Conservation (phyloP, 805 yeast genomes). For the Priceomyces haplophilus region DNA sequence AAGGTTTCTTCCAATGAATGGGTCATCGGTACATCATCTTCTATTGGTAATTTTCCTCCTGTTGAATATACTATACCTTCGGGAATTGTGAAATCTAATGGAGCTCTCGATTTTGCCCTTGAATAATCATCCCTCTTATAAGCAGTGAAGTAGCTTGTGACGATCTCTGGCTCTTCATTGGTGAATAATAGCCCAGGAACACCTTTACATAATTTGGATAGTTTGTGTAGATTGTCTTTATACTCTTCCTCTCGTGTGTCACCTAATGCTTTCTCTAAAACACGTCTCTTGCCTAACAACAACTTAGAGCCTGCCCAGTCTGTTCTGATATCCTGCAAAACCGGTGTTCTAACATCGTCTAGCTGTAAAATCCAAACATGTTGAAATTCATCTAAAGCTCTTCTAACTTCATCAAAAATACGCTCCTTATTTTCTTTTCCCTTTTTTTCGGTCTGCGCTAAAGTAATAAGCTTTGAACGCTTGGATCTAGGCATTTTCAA, state of each 20-base stretch:
- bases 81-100: conserved; percentile 81
- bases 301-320: conserved; percentile 92
- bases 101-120: conserved; percentile 82
- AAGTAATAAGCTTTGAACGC: conserved; percentile 92
- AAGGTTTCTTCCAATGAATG: conserved; percentile 93
- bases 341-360: conserved; percentile 94
- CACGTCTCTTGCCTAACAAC: conserved; percentile 88
- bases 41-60: conserved; percentile 87
- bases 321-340: conserved; percentile 84
- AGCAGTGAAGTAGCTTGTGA: conserved; percentile 78
- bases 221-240: conserved; percentile 73
- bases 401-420: conserved; percentile 86
- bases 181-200: conserved; percentile 88
- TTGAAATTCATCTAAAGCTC: conserved; percentile 69
- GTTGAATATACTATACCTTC: conserved; percentile 90
- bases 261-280: conserved; percentile 90
- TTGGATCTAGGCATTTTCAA: conserved; percentile 88
- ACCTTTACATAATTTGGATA: conserved; percentile 65
- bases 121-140: conserved; percentile 81
- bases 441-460: conserved; percentile 94
- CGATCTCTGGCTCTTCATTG: conserved; percentile 83
- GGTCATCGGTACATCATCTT: conserved; percentile 95
- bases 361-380: conserved; percentile 83
- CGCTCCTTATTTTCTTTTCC: conserved; percentile 90
- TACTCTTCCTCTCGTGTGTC: conserved; percentile 85